Evolutionary conservation across 805 yeast genomes (phyloP).

Genomic region (Pichia paraexigua): DNA sequence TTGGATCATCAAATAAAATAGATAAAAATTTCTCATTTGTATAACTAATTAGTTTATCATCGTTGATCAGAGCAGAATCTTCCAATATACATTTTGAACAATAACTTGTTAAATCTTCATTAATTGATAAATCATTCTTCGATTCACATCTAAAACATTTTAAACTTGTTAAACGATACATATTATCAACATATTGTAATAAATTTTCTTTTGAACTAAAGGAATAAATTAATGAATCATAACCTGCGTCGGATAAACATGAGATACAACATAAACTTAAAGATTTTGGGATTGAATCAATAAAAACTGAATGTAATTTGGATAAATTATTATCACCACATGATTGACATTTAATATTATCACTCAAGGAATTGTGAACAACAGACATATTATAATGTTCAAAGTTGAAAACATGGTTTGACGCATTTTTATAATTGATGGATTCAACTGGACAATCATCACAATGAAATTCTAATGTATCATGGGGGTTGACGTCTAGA

Average conservation of each 20-base stretch:
- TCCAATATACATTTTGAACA: slow-evolving; percentile 4
- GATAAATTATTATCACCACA: slow-evolving; percentile 3
- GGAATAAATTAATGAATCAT: slow-evolving; percentile 2
- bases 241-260: slow-evolving; percentile 1
- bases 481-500: neutral
- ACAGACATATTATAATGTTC: slow-evolving; percentile 1
- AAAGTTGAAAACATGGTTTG: neutral
- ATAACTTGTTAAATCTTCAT: neutral
- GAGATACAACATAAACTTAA: slow-evolving; percentile 3
- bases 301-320: neutral
- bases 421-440: neutral
- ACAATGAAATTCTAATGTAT: slow-evolving; percentile 2
- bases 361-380: neutral
- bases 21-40: neutral
- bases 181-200: slow-evolving; percentile 6
- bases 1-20: neutral
- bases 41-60: neutral
- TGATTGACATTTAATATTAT: slow-evolving; percentile 4
- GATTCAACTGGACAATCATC: slow-evolving; percentile 6
- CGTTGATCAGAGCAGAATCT: neutral
- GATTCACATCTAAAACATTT: slow-evolving; percentile 5
- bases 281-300: neutral
- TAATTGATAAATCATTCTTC: neutral
- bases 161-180: slow-evolving; percentile 3
- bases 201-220: neutral